phyloP scores from a whole-genome alignment of 345 rosid species.

The Nasturtium officinale region DNA sequence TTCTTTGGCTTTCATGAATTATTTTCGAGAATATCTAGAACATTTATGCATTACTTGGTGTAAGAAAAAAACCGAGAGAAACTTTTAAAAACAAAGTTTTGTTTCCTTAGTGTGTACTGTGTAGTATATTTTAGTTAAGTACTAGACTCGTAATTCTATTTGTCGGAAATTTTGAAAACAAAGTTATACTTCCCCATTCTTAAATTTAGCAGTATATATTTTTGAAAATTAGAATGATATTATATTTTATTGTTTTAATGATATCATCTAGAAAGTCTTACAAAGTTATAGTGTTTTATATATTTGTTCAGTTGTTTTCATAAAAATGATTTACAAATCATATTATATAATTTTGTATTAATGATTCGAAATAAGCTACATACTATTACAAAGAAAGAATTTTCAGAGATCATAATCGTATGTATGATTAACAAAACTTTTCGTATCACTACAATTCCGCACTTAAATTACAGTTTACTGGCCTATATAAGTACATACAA shows the following conservation, averaged over 20 bases:
- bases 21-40: slow-evolving; percentile 11
- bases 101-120: not conserved
- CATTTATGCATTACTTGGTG: slow-evolving; percentile 1
- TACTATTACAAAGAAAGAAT: too few relatives aligned
- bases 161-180: not conserved
- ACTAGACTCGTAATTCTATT: not conserved
- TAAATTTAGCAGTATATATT: not conserved
- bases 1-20: slow-evolving; percentile 6
- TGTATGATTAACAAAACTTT: not conserved
- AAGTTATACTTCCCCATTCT: not conserved
- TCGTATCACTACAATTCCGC: not conserved
- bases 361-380: too few relatives aligned
- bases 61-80: not conserved
- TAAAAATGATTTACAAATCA: too few relatives aligned
- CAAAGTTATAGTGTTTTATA: too few relatives aligned
- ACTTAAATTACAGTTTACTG: too few relatives aligned
- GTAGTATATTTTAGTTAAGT: not conserved
- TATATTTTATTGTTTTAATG: too few relatives aligned
- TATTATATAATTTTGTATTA: too few relatives aligned
- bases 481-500: too few relatives aligned
- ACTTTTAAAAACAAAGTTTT: too few relatives aligned
- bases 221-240: too few relatives aligned
- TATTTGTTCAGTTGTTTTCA: too few relatives aligned
- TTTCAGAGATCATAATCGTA: not conserved
- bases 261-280: too few relatives aligned